Evolutionary conservation across 257 asterid species (phyloP).

Genomic region (Mentha longifolia): DNA sequence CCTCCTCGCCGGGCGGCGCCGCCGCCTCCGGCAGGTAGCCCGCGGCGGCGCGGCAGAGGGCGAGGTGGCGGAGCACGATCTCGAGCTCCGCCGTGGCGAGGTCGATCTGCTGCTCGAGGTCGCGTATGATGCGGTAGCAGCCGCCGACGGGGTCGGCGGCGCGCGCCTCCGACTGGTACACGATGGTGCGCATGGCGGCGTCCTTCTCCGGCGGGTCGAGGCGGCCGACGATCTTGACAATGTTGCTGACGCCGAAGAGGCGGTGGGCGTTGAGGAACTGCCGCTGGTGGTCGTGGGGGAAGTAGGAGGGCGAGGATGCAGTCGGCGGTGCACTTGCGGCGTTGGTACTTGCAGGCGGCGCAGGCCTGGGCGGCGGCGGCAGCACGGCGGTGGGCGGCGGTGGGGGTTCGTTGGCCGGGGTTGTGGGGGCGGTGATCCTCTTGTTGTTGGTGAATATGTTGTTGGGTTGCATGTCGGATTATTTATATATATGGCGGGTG

Average conservation of each 20-base stretch:
- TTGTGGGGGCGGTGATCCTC: conserved; percentile 1
- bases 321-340: conserved; percentile 79
- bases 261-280: conserved; percentile 92
- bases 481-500: conserved; percentile 14
- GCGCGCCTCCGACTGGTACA: conserved; percentile 73
- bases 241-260: conserved; percentile 84
- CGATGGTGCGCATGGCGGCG: conserved; percentile 87
- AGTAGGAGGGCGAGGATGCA: conserved; percentile 91
- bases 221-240: conserved; percentile 66
- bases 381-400: conserved; percentile 30
- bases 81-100: conserved; percentile 61
- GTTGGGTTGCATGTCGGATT: conserved; percentile 39
- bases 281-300: conserved; percentile 82
- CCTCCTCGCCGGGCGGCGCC: conserved; percentile 17
- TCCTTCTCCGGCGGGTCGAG: conserved; percentile 63
- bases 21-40: conserved; percentile 30
- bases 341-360: conserved; percentile 89
- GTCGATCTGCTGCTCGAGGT: conserved; percentile 61
- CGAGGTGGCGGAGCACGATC: conserved; percentile 64
- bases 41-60: conserved; percentile 47
- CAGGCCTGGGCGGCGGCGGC: conserved; percentile 74
- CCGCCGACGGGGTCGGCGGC: conserved; percentile 91
- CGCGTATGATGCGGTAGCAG: conserved; percentile 64
- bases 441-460: conserved; percentile 28
- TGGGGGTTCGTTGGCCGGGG: conserved; percentile 37